Conservation (phyloP, 805 yeast genomes). For the Candida alai region DNA sequence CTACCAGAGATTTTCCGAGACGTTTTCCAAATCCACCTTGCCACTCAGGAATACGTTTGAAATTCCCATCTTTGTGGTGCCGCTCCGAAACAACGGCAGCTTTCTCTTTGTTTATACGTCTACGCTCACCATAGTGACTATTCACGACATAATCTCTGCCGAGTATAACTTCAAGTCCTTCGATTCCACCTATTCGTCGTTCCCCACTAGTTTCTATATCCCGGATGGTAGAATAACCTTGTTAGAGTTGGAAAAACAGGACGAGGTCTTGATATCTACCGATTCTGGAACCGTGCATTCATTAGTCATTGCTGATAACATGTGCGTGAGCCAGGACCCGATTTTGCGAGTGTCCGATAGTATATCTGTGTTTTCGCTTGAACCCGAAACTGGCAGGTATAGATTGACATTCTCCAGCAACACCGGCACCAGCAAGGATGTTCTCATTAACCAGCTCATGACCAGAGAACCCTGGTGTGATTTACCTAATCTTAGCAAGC, state of each 20-base stretch:
- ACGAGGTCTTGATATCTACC: slow-evolving; percentile 31
- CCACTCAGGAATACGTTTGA: slow-evolving; percentile 38
- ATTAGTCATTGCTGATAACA: slow-evolving; percentile 19
- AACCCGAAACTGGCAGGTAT: slow-evolving; percentile 15
- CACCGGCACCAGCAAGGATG: slow-evolving; percentile 34
- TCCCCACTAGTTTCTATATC: slow-evolving; percentile 39
- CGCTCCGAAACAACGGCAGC: slow-evolving; percentile 31
- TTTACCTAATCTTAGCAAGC: slow-evolving; percentile 7
- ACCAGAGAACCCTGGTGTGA: slow-evolving; percentile 10
- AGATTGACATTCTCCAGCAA: slow-evolving; percentile 38
- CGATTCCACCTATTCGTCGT: slow-evolving; percentile 18
- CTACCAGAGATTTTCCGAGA: slow-evolving; percentile 27
- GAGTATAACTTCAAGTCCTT: slow-evolving; percentile 31
- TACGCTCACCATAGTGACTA: slow-evolving; percentile 31
- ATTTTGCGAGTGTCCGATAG: slow-evolving; percentile 34
- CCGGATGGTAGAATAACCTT: slow-evolving; percentile 20
- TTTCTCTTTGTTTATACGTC: slow-evolving; percentile 37
- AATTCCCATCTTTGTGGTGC: slow-evolving; percentile 41
- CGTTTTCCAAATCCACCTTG: slow-evolving; percentile 32
- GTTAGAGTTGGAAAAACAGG: slow-evolving; percentile 11
- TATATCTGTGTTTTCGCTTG: slow-evolving; percentile 31
- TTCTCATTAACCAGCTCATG: slow-evolving; percentile 24
- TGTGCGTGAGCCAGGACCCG: slow-evolving; percentile 19
- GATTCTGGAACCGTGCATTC: slow-evolving; percentile 33
- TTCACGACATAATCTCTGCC: slow-evolving; percentile 47